Evolutionary conservation across 495 filamentous ascomycete species (phyloP).

Genomic region (Penicillium longicatenatum): DNA sequence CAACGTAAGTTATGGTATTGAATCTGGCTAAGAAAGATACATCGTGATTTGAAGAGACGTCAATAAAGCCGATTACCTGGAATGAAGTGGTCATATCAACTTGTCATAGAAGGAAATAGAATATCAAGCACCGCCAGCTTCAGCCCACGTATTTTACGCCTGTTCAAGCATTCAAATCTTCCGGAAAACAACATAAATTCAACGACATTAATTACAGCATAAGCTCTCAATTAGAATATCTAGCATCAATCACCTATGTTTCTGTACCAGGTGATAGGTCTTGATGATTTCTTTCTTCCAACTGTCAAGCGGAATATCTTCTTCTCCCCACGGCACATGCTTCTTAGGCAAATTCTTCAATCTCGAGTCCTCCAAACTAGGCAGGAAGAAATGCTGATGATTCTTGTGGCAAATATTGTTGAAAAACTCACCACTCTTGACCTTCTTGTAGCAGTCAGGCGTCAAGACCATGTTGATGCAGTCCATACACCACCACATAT

Average conservation of each 20-base stretch:
- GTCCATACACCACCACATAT: slow-evolving; percentile 17
- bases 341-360: slow-evolving; percentile 1
- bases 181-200: background rate
- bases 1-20: no score
- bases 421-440: background rate
- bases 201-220: background rate
- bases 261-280: background rate
- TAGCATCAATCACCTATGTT: background rate
- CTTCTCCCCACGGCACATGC: slow-evolving; percentile 1
- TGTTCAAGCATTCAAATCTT: background rate
- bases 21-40: no score
- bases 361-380: background rate
- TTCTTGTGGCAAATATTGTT: background rate
- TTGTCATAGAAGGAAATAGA: no score
- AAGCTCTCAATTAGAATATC: background rate
- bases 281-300: slow-evolving; percentile 4
- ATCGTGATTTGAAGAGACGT: no score
- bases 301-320: background rate
- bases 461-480: slow-evolving; percentile 11
- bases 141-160: no score
- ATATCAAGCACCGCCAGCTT: no score
- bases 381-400: background rate
- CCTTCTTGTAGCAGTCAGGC: background rate
- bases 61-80: no score
- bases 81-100: no score